Evolutionary conservation across 2,329 filamentous ascomycete species (phyloP), one percentile per base, ranked within the genome.

Genomic region (Hypoxylon sp.): DNA sequence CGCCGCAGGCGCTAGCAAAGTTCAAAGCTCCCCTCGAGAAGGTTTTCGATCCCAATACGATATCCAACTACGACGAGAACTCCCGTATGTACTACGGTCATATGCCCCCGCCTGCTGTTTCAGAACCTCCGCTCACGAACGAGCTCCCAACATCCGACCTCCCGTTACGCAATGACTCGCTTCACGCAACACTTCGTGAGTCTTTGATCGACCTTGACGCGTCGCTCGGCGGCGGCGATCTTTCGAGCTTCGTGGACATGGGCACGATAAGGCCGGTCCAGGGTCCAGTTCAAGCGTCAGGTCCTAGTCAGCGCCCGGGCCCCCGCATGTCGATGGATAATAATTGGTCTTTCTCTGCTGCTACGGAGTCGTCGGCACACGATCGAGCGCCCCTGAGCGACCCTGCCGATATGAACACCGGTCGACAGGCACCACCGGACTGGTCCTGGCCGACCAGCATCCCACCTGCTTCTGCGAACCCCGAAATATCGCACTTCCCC

Each of bases 201-300:
- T 88, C 87, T 0, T 79, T 89, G 17, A 90, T 90, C 59, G 87
- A 90, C 68, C 80, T 90, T 6, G 88, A 89, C 64, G 84, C 82
- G 1, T 88, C 86, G 17, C 77, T 89, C 6, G 79, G 83, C 44
- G 85, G 84, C 1, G 82, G 79, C 37, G 84, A 85, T 3, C 77
- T 87, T 1, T 85, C 86, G 0, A 82, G 80, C 55, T 89, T 88
- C 64, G 82, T 83, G 37, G 86, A 89, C 67, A 80, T 89, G 80
- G 84, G 85, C 56, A 89, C 87, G 4, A 85, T 89, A 65, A 83
- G 78, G 63, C 80, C 82, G n/a, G 79, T 76, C 15, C 68, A 70
- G 34, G 62, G 56, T 30, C 53, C 58, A 22, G 69, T 60, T 4
- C 54, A 50, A 15, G 39, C 44, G 2, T 55, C 57, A 8, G 54